Evolutionary conservation across 2,329 filamentous ascomycete species (phyloP).

Genomic region (Fusarium pininemorale): DNA sequence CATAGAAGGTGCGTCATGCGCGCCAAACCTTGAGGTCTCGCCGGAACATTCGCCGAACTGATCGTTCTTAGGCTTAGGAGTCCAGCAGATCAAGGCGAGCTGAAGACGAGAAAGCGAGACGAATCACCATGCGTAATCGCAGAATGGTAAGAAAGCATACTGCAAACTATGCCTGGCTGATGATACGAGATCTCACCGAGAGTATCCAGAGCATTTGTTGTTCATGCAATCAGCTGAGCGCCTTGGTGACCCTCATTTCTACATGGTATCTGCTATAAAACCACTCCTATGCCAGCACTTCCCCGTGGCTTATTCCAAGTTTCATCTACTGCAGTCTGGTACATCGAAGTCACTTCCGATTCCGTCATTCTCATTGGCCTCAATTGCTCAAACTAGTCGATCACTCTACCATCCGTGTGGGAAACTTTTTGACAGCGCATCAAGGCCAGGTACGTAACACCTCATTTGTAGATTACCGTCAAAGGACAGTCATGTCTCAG

Average conservation of each 20-base stretch:
- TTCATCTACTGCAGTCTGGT: neutral
- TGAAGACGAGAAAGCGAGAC: neutral
- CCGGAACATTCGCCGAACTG: neutral
- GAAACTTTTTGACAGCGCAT: conserved; percentile 18
- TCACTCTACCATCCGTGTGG: conserved; percentile 21
- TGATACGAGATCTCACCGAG: neutral
- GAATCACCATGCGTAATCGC: neutral
- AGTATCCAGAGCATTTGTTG: neutral
- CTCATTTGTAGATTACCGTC: neutral
- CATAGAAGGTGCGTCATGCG: conserved; percentile 33
- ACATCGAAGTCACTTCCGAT: neutral
- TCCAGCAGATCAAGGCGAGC: neutral
- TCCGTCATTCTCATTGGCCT: conserved; percentile 13
- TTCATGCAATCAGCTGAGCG: neutral
- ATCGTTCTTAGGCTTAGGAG: neutral
- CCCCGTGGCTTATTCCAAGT: neutral
- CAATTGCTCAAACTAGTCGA: conserved; percentile 1
- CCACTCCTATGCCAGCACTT: neutral
- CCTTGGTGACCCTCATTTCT: neutral
- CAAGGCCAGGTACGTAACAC: conserved; percentile 4
- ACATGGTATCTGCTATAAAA: neutral
- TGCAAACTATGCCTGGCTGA: neutral
- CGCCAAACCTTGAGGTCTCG: conserved; percentile 13
- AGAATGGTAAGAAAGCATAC: neutral
- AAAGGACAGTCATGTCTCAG: conserved; percentile 13